Evolutionary conservation across 2,329 filamentous ascomycete species (phyloP), one percentile per base, ranked within the genome.

Genomic region (Colletotrichum euphorbiae): DNA sequence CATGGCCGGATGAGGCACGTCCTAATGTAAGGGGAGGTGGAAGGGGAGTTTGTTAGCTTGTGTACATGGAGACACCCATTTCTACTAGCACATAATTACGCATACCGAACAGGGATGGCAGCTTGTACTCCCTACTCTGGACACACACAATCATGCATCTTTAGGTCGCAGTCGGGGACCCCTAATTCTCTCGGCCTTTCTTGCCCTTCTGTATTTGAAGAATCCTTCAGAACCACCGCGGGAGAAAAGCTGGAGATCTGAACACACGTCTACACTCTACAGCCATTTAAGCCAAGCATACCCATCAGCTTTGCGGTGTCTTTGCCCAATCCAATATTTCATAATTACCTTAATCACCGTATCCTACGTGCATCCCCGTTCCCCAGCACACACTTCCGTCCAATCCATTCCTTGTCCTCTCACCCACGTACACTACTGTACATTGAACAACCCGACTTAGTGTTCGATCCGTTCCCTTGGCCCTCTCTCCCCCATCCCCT

Each of bases 401-500:
- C 63, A 55, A 46, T 61, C 56, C 48, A 17, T 61, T 40, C 62
- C 62, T 62, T 62, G 63, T 56, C n/a, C 55, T 12, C 57, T 21
- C 57, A 61, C 57, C 28, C 45, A 43, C 19, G 31, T 19, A 7
- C 28, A 28, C 2, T n/a, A n/a, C n/a, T n/a, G n/a, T n/a, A n/a
- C n/a, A n/a, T n/a, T 2, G 28, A 28, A 28, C 28, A 28, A 28
- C 1, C 28, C 36, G 40, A 21, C 42, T 36, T 6, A 54, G 28
- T 60, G 43, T 48, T 48, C n/a, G 33, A 42, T 67, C 50, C 42
- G 33, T 43, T 45, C 31, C 40, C 31, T 57, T 17, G 42, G 40
- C 48, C 63, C 36, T 56, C 36, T 28, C 19, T 40, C 28, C 40
- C 55, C 55, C 62, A 28, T 52, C 28, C 31, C 24, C 58, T 48